phyloP scores from a whole-genome alignment of 345 rosid species.

The Iberis pinnata region DNA sequence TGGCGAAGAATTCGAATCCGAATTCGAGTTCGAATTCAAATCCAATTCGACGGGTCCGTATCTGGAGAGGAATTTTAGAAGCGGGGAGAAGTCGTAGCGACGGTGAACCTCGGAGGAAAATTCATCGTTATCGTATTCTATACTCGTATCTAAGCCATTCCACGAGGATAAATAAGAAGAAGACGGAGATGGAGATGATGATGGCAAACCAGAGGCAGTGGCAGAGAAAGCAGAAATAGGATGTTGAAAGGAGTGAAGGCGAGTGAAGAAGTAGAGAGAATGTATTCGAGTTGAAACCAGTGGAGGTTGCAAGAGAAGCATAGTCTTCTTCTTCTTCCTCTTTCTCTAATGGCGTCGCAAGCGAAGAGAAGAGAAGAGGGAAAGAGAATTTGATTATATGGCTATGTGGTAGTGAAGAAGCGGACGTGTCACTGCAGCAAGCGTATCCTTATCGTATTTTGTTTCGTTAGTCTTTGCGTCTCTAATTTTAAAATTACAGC shows the following conservation, averaged over 20 bases:
- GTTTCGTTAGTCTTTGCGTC: too few relatives aligned
- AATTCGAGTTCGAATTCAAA: conserved; percentile 26
- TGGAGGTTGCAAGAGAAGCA: conserved; percentile 48
- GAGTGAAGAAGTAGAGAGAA: conserved; percentile 31
- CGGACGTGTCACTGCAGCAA: neutral
- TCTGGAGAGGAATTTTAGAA: conserved; percentile 54
- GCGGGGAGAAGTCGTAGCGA: conserved; percentile 85
- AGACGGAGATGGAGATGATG: conserved; percentile 22
- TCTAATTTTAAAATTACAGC: too few relatives aligned
- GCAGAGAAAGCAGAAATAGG: conserved; percentile 24
- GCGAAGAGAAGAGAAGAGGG: neutral
- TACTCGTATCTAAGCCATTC: conserved; percentile 16
- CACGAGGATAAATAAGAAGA: conserved; percentile 13
- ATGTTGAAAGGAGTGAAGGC: conserved; percentile 34
- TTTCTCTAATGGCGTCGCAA: conserved; percentile 21
- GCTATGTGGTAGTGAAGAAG: conserved; percentile 6
- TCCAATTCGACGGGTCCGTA: conserved; percentile 23
- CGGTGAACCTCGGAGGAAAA: conserved; percentile 39
- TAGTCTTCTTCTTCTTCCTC: conserved; percentile 21
- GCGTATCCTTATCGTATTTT: neutral
- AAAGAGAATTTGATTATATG: neutral
- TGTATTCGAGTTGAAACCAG: conserved; percentile 45
- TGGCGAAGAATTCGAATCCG: conserved; percentile 29
- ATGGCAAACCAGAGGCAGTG: conserved; percentile 20
- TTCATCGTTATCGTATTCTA: conserved; percentile 32